phyloP scores from a whole-genome alignment of 164 flowering plant genomes.

The Saururus chinensis region DNA sequence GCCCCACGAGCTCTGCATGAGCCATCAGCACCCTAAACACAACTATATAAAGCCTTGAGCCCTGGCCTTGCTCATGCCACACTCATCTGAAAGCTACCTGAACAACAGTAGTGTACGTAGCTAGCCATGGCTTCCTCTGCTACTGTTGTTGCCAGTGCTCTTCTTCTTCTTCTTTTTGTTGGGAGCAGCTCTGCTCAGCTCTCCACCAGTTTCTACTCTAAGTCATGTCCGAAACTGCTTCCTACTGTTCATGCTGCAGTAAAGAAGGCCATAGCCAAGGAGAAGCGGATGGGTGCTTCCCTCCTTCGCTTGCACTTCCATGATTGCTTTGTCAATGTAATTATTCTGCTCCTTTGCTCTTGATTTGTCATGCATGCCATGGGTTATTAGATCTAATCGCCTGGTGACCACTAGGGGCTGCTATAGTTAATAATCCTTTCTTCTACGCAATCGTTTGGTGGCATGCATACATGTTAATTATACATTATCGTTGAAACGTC shows the following conservation, averaged over 20 bases:
- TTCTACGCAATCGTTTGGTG: too few species aligned
- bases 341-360: not conserved
- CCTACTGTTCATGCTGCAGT: constrained; percentile 16
- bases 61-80: not conserved
- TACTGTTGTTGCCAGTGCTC: not conserved
- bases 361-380: not conserved
- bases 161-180: not conserved
- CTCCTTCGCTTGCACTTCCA: constrained; percentile 21
- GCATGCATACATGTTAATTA: too few species aligned
- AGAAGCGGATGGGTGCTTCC: constrained; percentile 20
- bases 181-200: not conserved
- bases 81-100: not conserved
- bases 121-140: not conserved
- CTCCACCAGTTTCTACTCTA: constrained; percentile 1
- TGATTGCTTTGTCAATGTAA: constrained; percentile 26
- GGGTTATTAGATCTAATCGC: too few species aligned
- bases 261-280: not conserved
- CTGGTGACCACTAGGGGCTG: too few species aligned
- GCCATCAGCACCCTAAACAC: not conserved
- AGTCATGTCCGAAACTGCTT: constrained; percentile 13
- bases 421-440: too few species aligned
- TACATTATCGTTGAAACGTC: too few species aligned
- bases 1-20: too few species aligned
- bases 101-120: not conserved
- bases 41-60: not conserved